phyloP scores from a whole-genome alignment of 345 rosid species.

The Syzygium oleosum region DNA sequence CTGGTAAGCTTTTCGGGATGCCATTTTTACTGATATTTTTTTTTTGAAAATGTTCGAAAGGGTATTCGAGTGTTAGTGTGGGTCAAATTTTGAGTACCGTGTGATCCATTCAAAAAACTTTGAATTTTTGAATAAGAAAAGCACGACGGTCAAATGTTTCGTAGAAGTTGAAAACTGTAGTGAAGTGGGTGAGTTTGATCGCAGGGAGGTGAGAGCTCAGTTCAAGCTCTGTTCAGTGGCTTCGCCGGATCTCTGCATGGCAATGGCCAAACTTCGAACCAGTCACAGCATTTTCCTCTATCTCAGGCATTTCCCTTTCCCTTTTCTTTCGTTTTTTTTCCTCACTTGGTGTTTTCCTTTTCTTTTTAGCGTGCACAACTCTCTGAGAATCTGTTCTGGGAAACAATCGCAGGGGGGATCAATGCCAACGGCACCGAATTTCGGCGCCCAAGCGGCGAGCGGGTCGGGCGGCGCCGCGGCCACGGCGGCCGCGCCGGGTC shows the following conservation, averaged over 20 bases:
- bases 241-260: constrained; percentile 56
- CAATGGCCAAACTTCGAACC: constrained; percentile 15
- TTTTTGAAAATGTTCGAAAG: not conserved
- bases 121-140: not conserved
- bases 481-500: constrained; percentile 46
- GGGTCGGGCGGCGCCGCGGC: constrained; percentile 20
- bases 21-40: not conserved
- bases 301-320: not conserved
- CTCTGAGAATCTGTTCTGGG: not conserved
- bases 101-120: not conserved
- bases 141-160: not conserved
- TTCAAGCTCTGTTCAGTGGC: constrained; percentile 45
- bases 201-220: constrained; percentile 37
- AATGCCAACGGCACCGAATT: constrained; percentile 17
- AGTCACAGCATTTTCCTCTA: constrained; percentile 36
- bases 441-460: constrained; percentile 32
- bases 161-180: not conserved
- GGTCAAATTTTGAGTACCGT: not conserved
- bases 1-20: not conserved
- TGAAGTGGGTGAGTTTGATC: not conserved
- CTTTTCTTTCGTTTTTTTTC: not conserved
- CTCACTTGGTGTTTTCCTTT: not conserved
- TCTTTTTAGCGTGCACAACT: not conserved
- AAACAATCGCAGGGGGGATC: constrained; percentile 8
- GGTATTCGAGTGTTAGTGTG: not conserved